Conservation (phyloP, 805 yeast species). For the Hanseniaspora nectarophila region DNA sequence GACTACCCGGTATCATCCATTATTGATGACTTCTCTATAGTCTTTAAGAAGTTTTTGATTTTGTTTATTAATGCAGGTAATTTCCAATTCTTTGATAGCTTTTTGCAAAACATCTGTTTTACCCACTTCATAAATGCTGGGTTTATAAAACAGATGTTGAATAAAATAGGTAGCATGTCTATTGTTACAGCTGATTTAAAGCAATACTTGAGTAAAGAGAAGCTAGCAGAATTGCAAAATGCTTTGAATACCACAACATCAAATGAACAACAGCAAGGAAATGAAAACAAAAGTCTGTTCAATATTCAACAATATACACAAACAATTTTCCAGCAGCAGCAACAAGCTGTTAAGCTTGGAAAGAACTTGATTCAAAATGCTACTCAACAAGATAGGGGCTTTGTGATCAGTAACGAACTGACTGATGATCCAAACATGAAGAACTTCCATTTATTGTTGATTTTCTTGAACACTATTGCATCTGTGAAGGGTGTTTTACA, state of each 20-base stretch:
- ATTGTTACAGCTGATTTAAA: conserved; percentile 9
- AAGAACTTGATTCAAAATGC: conserved; percentile 3
- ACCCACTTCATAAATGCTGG: conserved; percentile 1
- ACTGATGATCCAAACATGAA: conserved; percentile 8
- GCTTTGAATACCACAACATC: background rate
- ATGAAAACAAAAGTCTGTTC: conserved; percentile 1
- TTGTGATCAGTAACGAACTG: conserved; percentile 18
- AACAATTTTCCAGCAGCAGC: conserved; percentile 11
- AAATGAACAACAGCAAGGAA: background rate
- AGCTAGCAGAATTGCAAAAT: background rate
- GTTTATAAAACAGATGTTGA: conserved; percentile 40
- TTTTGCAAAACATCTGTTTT: conserved; percentile 20
- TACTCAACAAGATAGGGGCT: background rate
- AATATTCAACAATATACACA: conserved; percentile 11
- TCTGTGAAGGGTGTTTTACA: conserved; percentile 47
- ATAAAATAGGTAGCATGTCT: conserved; percentile 29
- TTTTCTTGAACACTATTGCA: conserved; percentile 62
- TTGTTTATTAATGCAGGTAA: conserved; percentile 67
- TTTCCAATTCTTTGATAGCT: conserved; percentile 20
- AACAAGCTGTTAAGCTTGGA: conserved; percentile 9
- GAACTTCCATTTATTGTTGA: conserved; percentile 26
- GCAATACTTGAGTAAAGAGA: conserved; percentile 4
- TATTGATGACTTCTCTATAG: conserved; percentile 71
- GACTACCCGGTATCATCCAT: conserved; percentile 62
- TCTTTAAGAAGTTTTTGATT: conserved; percentile 54